Evolutionary conservation across 179 eudicot genomes (phyloP).

Genomic region (Amaranthus tricolor): DNA sequence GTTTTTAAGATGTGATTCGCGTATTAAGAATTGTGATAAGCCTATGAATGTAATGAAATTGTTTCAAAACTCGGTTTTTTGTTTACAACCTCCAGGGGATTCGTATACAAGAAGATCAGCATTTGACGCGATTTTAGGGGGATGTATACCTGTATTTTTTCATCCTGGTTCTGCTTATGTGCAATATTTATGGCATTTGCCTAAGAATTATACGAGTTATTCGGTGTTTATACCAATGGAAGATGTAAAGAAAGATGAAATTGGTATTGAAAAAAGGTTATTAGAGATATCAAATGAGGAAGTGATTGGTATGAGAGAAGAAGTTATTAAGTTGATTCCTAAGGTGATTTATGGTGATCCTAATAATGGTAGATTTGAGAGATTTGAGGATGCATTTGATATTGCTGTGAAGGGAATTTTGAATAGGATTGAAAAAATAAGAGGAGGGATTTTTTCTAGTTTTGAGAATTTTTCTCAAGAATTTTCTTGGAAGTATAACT

Average conservation of each 20-base stretch:
- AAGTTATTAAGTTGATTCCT: slow-evolving; percentile 45
- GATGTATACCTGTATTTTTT: slow-evolving; percentile 41
- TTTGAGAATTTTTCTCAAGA: slow-evolving; percentile 23
- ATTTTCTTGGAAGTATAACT: slow-evolving; percentile 23
- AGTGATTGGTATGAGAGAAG: slow-evolving; percentile 40
- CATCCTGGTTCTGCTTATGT: slow-evolving; percentile 39
- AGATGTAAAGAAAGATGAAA: slow-evolving; percentile 23
- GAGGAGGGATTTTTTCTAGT: slow-evolving; percentile 4
- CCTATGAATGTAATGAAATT: slow-evolving; percentile 26
- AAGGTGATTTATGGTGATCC: slow-evolving; percentile 37
- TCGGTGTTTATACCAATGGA: slow-evolving; percentile 29
- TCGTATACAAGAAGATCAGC: slow-evolving; percentile 32
- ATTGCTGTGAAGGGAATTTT: slow-evolving; percentile 25
- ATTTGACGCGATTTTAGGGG: slow-evolving; percentile 36
- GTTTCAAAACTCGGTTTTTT: slow-evolving; percentile 31
- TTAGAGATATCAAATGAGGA: slow-evolving; percentile 22
- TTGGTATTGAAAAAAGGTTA: slow-evolving; percentile 31
- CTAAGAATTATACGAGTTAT: slow-evolving; percentile 27
- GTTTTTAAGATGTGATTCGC: slow-evolving; percentile 21
- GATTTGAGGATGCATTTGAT: slow-evolving; percentile 34
- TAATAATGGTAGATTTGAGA: slow-evolving; percentile 12
- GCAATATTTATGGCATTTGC: slow-evolving; percentile 41
- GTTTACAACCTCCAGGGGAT: slow-evolving; percentile 43
- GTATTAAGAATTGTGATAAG: slow-evolving; percentile 11
- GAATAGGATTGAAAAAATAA: slow-evolving; percentile 13